Evolutionary conservation across 106 monocot genomes (phyloP).

Genomic region (Acorus calamus): DNA sequence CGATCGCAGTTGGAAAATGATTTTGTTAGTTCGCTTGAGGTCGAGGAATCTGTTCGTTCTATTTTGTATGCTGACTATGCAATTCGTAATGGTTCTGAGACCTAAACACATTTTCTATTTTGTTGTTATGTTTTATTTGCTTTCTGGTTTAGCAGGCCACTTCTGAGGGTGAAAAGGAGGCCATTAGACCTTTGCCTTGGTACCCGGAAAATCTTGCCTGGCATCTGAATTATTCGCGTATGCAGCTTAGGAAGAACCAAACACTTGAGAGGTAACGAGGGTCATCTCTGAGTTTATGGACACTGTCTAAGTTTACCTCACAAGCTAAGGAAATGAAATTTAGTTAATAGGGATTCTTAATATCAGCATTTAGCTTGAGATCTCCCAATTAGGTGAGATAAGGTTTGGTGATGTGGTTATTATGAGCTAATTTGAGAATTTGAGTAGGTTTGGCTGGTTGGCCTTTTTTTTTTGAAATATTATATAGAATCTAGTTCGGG

Average conservation of each 20-base stretch:
- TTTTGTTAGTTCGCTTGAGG: slow-evolving; percentile 60
- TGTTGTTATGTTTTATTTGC: slow-evolving; percentile 1
- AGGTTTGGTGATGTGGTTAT: too few relatives aligned
- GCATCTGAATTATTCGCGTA: slow-evolving; percentile 94
- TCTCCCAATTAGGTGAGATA: too few relatives aligned
- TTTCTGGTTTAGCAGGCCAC: slow-evolving; percentile 19
- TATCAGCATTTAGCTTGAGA: too few relatives aligned
- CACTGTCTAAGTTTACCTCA: too few relatives aligned
- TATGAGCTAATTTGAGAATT: too few relatives aligned
- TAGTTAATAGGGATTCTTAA: too few relatives aligned
- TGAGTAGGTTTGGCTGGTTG: too few relatives aligned
- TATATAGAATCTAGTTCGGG: too few relatives aligned
- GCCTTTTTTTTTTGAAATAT: too few relatives aligned
- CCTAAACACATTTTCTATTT: not conserved
- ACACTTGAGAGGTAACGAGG: slow-evolving; percentile 75
- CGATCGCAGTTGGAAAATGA: slow-evolving; percentile 75
- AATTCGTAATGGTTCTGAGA: not conserved
- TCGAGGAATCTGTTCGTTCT: slow-evolving; percentile 41
- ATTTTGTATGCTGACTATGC: not conserved
- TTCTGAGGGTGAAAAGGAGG: slow-evolving; percentile 60
- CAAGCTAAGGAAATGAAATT: too few relatives aligned
- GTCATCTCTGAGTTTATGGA: too few relatives aligned
- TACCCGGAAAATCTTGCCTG: slow-evolving; percentile 97
- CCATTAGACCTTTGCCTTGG: slow-evolving; percentile 94
- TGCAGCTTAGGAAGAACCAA: slow-evolving; percentile 97